These are phyloP conservation scores for Lecanicillium sp. DNA, from an alignment of 2,329 filamentous ascomycete species.

Conservation along the genomic window DNA sequence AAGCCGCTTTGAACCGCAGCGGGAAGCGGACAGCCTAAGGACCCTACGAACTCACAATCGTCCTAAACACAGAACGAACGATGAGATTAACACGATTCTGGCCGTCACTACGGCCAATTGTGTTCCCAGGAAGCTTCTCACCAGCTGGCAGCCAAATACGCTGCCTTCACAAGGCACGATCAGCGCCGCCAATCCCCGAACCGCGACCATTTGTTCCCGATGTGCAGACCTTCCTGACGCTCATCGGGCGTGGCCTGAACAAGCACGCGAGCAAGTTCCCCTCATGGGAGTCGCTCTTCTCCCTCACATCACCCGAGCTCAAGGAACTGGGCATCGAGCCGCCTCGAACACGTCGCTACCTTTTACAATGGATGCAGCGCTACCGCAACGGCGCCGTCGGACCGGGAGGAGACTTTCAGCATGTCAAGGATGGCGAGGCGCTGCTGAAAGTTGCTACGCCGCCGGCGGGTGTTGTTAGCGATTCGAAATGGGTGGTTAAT, in stretches of 20 bases:
- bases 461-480: constrained; percentile 27
- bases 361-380: constrained; percentile 79
- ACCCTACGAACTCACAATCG: too few relatives aligned
- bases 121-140: constrained; percentile 17
- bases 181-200: constrained; percentile 42
- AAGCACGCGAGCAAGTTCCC: constrained; percentile 81
- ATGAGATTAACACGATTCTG: constrained; percentile 26
- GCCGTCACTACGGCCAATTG: constrained; percentile 23
- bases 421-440: constrained; percentile 53
- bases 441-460: constrained; percentile 39
- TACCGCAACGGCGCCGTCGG: constrained; percentile 73
- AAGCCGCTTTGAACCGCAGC: too few relatives aligned
- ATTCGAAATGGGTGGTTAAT: constrained; percentile 46
- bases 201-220: constrained; percentile 84
- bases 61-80: background rate
- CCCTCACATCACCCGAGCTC: constrained; percentile 67
- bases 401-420: constrained; percentile 70
- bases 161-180: constrained; percentile 34
- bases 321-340: constrained; percentile 81
- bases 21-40: too few relatives aligned
- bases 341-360: constrained; percentile 70
- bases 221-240: constrained; percentile 72
- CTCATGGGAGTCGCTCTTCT: constrained; percentile 86
- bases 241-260: constrained; percentile 82
- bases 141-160: constrained; percentile 23